Conservation (phyloP, 495 filamentous ascomycete genomes). For the Tuber calosporum region DNA sequence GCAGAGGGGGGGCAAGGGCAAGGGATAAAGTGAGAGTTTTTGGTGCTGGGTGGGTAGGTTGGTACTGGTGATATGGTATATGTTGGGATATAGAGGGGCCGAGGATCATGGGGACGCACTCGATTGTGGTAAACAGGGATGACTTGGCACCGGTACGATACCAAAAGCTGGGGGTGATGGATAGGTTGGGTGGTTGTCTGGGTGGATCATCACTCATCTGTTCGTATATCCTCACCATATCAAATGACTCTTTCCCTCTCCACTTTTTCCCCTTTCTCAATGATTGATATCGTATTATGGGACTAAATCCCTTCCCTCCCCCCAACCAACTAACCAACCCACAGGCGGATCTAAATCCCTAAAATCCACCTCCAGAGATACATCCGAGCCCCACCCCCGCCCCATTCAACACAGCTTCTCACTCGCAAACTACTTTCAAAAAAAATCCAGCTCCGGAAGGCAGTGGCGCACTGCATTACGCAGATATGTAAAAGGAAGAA, state of each 20-base stretch:
- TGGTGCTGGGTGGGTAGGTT: not conserved
- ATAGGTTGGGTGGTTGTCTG: not conserved
- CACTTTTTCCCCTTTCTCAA: not conserved
- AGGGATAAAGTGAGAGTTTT: not conserved
- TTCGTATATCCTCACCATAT: not conserved
- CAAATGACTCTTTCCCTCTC: not conserved
- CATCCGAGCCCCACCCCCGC: not conserved
- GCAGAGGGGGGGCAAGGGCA: not conserved
- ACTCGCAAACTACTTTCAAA: not conserved
- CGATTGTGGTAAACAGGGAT: not conserved
- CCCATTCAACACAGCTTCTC: not conserved
- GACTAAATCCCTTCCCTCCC: too few relatives aligned
- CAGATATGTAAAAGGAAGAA: too few relatives aligned
- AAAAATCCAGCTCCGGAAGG: not conserved
- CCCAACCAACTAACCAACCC: too few relatives aligned
- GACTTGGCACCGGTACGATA: not conserved
- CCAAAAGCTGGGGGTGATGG: not conserved
- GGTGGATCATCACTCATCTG: not conserved
- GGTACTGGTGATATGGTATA: not conserved
- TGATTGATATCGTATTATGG: too few relatives aligned
- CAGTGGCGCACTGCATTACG: not conserved
- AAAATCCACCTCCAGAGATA: not conserved
- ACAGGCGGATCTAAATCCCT: not conserved
- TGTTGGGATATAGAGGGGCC: not conserved
- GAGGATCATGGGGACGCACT: not conserved